Evolutionary conservation across 2,329 filamentous ascomycete species (phyloP).

Genomic region (Hansfordia pulvinata): DNA sequence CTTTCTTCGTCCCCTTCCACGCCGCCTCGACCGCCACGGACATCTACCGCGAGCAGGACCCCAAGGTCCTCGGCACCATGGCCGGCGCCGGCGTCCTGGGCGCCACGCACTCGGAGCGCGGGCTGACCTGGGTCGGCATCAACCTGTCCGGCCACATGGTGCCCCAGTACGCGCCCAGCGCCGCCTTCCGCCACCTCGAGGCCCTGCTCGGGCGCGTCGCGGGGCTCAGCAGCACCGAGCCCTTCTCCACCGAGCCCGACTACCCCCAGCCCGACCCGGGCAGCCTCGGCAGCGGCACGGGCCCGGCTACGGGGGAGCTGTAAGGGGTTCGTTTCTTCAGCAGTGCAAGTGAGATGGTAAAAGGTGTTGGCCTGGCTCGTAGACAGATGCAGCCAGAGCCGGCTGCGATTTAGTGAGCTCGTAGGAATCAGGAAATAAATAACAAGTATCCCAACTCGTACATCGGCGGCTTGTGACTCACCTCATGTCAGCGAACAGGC

Average conservation of each 20-base stretch:
- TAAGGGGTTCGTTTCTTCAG: no score
- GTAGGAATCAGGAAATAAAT: no score
- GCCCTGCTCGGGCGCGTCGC: constrained; percentile 59
- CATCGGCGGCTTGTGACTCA: no score
- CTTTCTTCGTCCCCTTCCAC: constrained; percentile 58
- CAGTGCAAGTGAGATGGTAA: no score
- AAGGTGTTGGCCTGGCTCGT: no score
- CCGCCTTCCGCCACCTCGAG: constrained; percentile 60
- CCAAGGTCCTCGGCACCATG: constrained; percentile 20
- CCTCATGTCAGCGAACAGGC: no score
- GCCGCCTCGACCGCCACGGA: constrained; percentile 21
- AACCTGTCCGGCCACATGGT: constrained; percentile 54
- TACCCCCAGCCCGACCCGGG: constrained; percentile 11
- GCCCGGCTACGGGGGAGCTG: constrained; percentile 11
- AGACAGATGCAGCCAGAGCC: no score
- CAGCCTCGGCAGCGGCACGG: constrained; percentile 15
- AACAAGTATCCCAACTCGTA: no score
- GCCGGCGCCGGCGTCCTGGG: constrained; percentile 57
- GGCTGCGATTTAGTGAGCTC: no score
- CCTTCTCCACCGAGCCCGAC: constrained; percentile 13
- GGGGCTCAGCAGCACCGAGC: constrained; percentile 12
- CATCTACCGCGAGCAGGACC: constrained; percentile 11
- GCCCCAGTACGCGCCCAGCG: constrained; percentile 54
- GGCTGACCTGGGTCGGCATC: constrained; percentile 57
- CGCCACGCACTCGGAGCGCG: constrained; percentile 57